A percentile compares a stretch with the other conserved stretches of the same genome.
phyloP scores from a whole-genome alignment of 148 eudicot species.

The Hydrangea macrophylla region DNA sequence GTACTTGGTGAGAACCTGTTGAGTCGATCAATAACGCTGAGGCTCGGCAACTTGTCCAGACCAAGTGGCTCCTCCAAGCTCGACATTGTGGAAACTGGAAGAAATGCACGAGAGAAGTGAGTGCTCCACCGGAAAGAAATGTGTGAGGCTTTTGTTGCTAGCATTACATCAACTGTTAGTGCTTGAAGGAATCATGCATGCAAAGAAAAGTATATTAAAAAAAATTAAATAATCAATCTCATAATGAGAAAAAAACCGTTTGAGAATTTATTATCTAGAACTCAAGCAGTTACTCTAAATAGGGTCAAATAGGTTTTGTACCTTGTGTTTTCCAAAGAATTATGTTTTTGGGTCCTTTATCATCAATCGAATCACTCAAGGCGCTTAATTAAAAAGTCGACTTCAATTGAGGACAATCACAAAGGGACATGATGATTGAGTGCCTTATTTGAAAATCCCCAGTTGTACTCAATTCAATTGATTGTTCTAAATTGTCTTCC shows the following conservation, averaged over 20 bases:
- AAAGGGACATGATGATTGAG: too few relatives aligned
- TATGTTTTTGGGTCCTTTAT: too few relatives aligned
- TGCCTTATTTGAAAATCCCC: too few relatives aligned
- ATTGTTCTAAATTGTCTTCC: too few relatives aligned
- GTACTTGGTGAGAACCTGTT: conserved; percentile 70
- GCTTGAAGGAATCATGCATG: conserved; percentile 2
- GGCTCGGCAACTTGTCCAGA: conserved; percentile 76
- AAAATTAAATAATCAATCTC: background rate
- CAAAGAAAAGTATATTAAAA: background rate
- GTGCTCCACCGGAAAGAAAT: conserved; percentile 8
- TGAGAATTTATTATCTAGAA: background rate
- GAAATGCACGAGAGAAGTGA: conserved; percentile 12
- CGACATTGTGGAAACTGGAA: conserved; percentile 59
- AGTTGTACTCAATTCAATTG: too few relatives aligned
- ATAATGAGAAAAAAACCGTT: background rate
- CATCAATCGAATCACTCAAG: background rate
- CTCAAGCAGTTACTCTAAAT: background rate
- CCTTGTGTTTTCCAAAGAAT: background rate
- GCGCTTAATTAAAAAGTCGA: too few relatives aligned
- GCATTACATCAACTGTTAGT: background rate
- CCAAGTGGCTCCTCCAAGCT: conserved; percentile 90
- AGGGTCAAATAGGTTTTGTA: background rate
- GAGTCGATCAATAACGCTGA: conserved; percentile 66
- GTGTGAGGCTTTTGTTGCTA: background rate
- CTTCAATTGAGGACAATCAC: too few relatives aligned